These are phyloP conservation scores for Boletus austroedulis DNA, from an alignment of 1,284 basidiomycete genomes.

Conservation along the genomic window DNA sequence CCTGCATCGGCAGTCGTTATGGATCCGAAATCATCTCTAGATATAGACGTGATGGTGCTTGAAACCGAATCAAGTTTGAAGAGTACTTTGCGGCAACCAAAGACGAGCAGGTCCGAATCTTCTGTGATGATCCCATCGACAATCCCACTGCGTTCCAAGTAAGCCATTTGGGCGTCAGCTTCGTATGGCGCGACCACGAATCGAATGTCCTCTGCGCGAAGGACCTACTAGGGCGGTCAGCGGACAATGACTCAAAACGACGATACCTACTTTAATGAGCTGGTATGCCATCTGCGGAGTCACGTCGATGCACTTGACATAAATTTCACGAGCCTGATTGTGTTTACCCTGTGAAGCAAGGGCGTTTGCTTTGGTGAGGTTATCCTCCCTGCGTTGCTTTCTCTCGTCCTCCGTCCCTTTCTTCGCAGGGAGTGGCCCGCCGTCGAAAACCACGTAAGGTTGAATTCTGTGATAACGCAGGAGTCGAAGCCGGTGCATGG, in stretches of 20 bases:
- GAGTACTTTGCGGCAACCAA: constrained; percentile 84
- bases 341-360: constrained; percentile 77
- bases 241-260: neutral
- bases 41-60: constrained; percentile 76
- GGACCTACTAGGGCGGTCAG: constrained; percentile 52
- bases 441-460: constrained; percentile 96
- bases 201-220: constrained; percentile 72
- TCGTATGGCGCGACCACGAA: constrained; percentile 99
- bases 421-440: constrained; percentile 94
- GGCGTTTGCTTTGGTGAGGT: constrained; percentile 65
- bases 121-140: constrained; percentile 96
- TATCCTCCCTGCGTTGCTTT: constrained; percentile 66
- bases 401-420: constrained; percentile 84
- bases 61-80: constrained; percentile 82
- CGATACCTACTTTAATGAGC: constrained; percentile 79
- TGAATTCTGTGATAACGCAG: constrained; percentile 81
- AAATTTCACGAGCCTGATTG: constrained; percentile 82
- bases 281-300: constrained; percentile 98
- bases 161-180: constrained; percentile 96
- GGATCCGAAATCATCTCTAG: constrained; percentile 72
- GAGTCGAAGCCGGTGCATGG: constrained; percentile 89
- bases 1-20: constrained; percentile 56
- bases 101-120: constrained; percentile 97
- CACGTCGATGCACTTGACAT: constrained; percentile 91
- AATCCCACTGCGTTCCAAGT: constrained; percentile 78